These are phyloP conservation scores for Vanrija sp. DNA, from an alignment of 1,284 basidiomycete species.

Conservation along the genomic window DNA sequence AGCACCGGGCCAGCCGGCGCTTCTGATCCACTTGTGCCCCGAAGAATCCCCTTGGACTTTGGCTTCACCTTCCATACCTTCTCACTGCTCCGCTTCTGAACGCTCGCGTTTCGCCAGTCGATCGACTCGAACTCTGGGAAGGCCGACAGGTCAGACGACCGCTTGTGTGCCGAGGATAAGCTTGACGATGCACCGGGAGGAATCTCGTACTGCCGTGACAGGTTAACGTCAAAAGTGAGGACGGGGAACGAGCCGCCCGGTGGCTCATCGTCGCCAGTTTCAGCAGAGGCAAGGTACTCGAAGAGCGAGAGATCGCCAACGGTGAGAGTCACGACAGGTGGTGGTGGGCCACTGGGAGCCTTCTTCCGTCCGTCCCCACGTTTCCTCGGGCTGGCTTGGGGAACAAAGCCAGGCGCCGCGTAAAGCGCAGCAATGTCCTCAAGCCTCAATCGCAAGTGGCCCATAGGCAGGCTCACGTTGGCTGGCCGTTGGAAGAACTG, in stretches of 20 bases:
- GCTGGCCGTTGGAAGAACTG: constrained; percentile 35
- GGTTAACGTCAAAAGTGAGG: constrained; percentile 42
- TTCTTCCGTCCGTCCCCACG: constrained; percentile 4
- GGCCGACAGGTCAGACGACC: constrained; percentile 2
- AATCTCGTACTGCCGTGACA: constrained; percentile 40
- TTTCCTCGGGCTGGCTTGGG: background rate
- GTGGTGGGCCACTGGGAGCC: constrained; percentile 4
- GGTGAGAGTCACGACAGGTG: constrained; percentile 18
- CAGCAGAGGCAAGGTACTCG: constrained; percentile 31
- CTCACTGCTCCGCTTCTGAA: constrained; percentile 29
- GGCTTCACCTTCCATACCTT: constrained; percentile 39
- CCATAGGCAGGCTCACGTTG: constrained; percentile 29
- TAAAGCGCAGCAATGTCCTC: constrained; percentile 29
- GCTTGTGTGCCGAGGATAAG: constrained; percentile 1
- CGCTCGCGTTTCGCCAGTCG: constrained; percentile 44
- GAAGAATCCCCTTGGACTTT: constrained; percentile 32
- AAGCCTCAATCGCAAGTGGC: constrained; percentile 38
- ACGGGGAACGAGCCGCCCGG: constrained; percentile 44
- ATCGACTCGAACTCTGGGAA: constrained; percentile 42
- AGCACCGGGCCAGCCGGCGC: constrained; percentile 1
- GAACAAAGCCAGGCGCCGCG: constrained; percentile 5
- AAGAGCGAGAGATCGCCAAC: constrained; percentile 32
- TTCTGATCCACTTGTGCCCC: constrained; percentile 7
- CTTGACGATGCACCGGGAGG: constrained; percentile 19
- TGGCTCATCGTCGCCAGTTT: constrained; percentile 18